Conservation (phyloP, 208 protist genomes). For the Leishmania tarentolae region DNA sequence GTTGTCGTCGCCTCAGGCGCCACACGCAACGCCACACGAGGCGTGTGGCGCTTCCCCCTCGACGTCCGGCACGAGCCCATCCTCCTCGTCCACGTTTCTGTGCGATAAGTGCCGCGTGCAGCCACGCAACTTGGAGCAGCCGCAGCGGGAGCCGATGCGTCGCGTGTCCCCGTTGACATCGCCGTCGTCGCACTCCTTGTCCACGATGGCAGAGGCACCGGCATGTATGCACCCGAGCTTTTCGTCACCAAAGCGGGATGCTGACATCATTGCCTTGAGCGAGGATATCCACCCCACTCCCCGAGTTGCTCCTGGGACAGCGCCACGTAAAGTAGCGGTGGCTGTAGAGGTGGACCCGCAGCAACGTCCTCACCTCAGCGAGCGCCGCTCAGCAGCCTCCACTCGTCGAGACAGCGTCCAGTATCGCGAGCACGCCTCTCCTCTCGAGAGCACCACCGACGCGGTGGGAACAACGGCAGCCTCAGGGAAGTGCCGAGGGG, state of each 20-base stretch:
- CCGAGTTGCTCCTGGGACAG: background rate
- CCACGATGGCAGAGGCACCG: background rate
- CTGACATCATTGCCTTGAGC: background rate
- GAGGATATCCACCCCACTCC: background rate
- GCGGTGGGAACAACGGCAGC: background rate
- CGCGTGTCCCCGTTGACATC: background rate
- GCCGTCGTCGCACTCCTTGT: no score
- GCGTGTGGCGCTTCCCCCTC: background rate
- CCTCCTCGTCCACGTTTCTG: conserved; percentile 9
- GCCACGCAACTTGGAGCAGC: conserved; percentile 3
- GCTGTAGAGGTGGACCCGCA: background rate
- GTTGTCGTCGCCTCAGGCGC: background rate
- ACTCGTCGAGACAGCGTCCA: background rate
- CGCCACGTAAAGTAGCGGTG: background rate
- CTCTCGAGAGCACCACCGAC: background rate
- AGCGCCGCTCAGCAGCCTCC: background rate
- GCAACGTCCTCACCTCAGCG: background rate
- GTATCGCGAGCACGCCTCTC: background rate
- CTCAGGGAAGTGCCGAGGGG: no score
- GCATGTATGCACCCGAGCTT: background rate
- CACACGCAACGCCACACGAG: background rate
- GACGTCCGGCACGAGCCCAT: background rate
- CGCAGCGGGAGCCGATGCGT: background rate
- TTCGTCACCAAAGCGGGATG: no score
- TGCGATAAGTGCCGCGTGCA: conserved; percentile 9